Conservation (phyloP, 2,329 filamentous ascomycete genomes). For the Paraphaeosphaeria minitans region DNA sequence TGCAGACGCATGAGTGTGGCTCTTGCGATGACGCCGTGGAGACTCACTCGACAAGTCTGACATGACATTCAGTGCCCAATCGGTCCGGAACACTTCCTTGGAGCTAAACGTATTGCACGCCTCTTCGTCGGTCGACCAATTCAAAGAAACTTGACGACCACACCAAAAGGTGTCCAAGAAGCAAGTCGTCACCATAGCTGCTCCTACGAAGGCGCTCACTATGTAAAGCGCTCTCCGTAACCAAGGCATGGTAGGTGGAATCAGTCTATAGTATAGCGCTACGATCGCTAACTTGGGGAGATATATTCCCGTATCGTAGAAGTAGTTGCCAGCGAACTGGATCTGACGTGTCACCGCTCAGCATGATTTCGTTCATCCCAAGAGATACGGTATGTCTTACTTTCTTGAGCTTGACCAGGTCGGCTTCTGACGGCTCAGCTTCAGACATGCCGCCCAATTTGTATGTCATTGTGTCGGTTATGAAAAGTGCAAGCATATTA, state of each 20-base stretch:
- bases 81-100: constrained; percentile 24
- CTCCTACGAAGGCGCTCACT: constrained; percentile 10
- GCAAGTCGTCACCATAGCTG: constrained; percentile 11
- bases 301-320: constrained; percentile 16
- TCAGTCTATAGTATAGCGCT: constrained; percentile 14
- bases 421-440: constrained; percentile 16
- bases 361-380: not conserved
- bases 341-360: constrained; percentile 3
- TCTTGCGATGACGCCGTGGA: not conserved
- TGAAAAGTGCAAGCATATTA: constrained; percentile 24
- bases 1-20: constrained; percentile 5
- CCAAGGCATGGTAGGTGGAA: constrained; percentile 11
- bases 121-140: constrained; percentile 24
- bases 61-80: constrained; percentile 17
- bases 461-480: constrained; percentile 28
- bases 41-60: constrained; percentile 15
- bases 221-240: constrained; percentile 9
- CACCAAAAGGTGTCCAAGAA: constrained; percentile 19
- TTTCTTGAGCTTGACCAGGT: constrained; percentile 23
- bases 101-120: constrained; percentile 27
- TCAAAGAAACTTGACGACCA: constrained; percentile 20
- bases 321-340: constrained; percentile 17
- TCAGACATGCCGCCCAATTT: constrained; percentile 25
- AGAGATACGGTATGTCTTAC: constrained; percentile 6
- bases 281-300: constrained; percentile 18